phyloP scores from a whole-genome alignment of 306 rosid genomes.

The Sicyos baderoa region DNA sequence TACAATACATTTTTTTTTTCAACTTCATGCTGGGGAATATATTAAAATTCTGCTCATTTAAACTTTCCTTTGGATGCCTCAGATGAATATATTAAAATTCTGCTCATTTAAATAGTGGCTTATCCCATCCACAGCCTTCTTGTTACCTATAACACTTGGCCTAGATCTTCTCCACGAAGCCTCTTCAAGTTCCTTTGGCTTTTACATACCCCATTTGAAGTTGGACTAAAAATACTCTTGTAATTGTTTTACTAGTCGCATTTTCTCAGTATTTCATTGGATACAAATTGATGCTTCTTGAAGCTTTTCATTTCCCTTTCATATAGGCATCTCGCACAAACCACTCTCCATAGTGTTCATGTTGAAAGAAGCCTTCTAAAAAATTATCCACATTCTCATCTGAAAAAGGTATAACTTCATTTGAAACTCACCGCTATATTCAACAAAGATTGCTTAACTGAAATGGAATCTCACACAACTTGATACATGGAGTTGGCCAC shows the following conservation, averaged over 20 bases:
- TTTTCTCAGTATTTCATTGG: neutral
- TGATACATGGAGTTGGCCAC: neutral
- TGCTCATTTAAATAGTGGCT: neutral
- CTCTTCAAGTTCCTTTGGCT: neutral
- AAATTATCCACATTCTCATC: neutral
- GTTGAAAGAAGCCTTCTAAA: neutral
- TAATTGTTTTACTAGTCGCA: neutral
- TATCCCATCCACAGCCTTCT: neutral
- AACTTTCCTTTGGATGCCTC: neutral
- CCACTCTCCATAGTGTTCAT: neutral
- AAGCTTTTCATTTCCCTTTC: neutral
- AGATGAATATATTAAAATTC: neutral
- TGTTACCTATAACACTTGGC: neutral
- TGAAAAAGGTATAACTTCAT: slow-evolving; percentile 1
- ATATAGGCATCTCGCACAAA: neutral
- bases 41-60: no score
- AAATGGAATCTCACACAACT: neutral
- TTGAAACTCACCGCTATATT: neutral
- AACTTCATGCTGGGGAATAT: neutral
- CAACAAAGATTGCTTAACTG: neutral
- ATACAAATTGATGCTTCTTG: neutral
- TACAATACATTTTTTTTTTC: neutral
- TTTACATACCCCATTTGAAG: neutral
- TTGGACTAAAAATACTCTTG: neutral
- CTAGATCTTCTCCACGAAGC: neutral